Conservation (phyloP, 805 yeast genomes). For the Metschnikowia lachancei region DNA sequence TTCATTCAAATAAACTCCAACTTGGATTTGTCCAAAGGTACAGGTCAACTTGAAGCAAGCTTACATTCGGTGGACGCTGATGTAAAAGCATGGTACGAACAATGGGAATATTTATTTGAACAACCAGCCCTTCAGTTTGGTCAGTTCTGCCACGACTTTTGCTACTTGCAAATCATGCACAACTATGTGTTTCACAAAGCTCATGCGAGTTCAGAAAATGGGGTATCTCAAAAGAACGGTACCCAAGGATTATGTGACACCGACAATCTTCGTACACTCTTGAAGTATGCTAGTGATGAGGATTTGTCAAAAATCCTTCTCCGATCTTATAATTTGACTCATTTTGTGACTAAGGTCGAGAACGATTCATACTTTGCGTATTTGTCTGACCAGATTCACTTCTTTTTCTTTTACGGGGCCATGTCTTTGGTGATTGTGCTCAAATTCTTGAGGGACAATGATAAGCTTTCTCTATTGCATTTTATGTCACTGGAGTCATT, state of each 20-base stretch:
- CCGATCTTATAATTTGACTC: conserved; percentile 43
- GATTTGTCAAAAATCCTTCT: conserved; percentile 36
- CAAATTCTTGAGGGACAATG: conserved; percentile 10
- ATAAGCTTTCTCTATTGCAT: conserved; percentile 11
- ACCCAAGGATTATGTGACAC: conserved; percentile 16
- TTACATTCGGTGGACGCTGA: conserved; percentile 44
- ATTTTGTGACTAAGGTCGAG: conserved; percentile 38
- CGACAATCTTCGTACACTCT: conserved; percentile 24
- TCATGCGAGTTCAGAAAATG: neutral
- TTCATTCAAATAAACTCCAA: conserved; percentile 45
- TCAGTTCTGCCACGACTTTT: conserved; percentile 65
- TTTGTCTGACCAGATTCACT: conserved; percentile 68
- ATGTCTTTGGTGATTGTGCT: conserved; percentile 33
- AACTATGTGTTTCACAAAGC: conserved; percentile 29
- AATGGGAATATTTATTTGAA: conserved; percentile 66
- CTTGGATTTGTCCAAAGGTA: conserved; percentile 7
- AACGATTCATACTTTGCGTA: conserved; percentile 61
- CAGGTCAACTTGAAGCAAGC: conserved; percentile 20
- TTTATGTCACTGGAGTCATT: neutral
- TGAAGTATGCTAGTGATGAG: conserved; percentile 25
- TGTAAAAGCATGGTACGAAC: conserved; percentile 58
- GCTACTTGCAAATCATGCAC: conserved; percentile 50
- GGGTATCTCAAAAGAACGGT: neutral
- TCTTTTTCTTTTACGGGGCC: conserved; percentile 46
- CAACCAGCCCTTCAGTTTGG: conserved; percentile 75